A percentile compares a stretch with the other conserved stretches of the same genome.
Evolutionary conservation across 495 filamentous ascomycete species (phyloP).

Genomic region (Pyrenula massariospora): DNA sequence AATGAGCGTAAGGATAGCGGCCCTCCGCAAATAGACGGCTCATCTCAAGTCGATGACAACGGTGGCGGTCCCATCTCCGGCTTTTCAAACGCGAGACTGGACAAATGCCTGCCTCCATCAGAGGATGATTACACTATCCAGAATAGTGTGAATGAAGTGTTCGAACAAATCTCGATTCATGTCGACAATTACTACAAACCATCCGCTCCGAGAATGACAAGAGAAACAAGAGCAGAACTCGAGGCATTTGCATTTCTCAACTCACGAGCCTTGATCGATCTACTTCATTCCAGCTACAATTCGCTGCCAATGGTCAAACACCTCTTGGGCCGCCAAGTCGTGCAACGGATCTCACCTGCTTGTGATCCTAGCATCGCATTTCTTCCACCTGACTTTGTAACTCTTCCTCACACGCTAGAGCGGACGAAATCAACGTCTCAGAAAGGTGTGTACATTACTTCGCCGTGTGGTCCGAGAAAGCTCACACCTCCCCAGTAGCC

Average conservation of each 20-base stretch:
- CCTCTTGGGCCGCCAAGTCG: constrained; percentile 1
- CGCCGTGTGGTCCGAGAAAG: no score
- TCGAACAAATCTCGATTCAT: constrained; percentile 14
- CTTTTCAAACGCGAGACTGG: no score
- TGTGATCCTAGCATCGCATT: constrained; percentile 1
- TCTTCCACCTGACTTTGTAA: constrained; percentile 6
- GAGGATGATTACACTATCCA: constrained; percentile 12
- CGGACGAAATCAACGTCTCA: neutral
- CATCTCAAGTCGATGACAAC: no score
- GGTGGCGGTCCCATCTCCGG: no score
- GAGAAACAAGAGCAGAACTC: neutral
- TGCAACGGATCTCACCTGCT: constrained; percentile 1
- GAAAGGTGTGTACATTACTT: no score
- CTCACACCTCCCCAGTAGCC: no score
- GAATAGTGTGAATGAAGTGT: constrained; percentile 3
- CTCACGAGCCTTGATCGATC: neutral
- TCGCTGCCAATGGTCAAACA: constrained; percentile 1
- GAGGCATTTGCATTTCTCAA: neutral
- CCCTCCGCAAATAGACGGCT: no score
- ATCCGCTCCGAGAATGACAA: neutral
- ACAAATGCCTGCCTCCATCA: no score
- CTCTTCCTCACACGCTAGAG: constrained; percentile 1
- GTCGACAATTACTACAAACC: constrained; percentile 17
- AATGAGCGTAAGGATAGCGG: no score
- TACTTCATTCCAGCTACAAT: neutral